Evolutionary conservation across 305 asterid genomes (phyloP), one percentile per base, ranked within the genome.

Genomic region (Fraxinus sp.): DNA sequence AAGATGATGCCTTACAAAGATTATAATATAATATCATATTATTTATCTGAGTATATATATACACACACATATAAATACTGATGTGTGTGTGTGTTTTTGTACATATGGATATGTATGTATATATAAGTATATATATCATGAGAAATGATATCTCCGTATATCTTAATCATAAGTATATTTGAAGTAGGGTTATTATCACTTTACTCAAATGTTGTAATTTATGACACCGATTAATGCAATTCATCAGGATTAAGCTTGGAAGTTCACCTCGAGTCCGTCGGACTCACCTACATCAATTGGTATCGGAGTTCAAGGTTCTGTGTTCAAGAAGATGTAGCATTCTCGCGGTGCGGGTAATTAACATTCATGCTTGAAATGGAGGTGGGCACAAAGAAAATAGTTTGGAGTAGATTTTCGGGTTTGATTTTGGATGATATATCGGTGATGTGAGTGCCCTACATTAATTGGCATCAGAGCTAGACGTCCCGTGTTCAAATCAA

Each of bases 1-100:
- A 92, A 83, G 89, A 76, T 88, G 91, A 91, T 90, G 92, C 71
- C 85, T 87, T 80, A 24, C 26, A 49, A 80, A 59, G 84, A 77
- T 77, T 85, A 82, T 82, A 86, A 57, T 57, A 57, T 18, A 57
- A 18, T 18, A 18, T 18, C 26, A 57, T 6, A 57, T 57, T 18
- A 18, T 18, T 57, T 57, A 57, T 7, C 13, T 7, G 20, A 57
- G 7, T 57, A 0, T 57, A 57, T 49, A 49, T 43, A 43, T 0
- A 43, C 52, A 10, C 52, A 43, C 52, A 41, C 49, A 52, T 14
- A 49, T 43, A 16, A 49, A 5, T 49, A 49, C 5, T 49, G 6
- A 14, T 41, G 10, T 43, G 52, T 52, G 20, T 52, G 59, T 52
- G 8, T 52, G 22, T 16, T 52, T 52, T 52, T 52, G 64, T 52